Conservation (phyloP, 331 rosid genomes). For the Quercus lobata region DNA sequence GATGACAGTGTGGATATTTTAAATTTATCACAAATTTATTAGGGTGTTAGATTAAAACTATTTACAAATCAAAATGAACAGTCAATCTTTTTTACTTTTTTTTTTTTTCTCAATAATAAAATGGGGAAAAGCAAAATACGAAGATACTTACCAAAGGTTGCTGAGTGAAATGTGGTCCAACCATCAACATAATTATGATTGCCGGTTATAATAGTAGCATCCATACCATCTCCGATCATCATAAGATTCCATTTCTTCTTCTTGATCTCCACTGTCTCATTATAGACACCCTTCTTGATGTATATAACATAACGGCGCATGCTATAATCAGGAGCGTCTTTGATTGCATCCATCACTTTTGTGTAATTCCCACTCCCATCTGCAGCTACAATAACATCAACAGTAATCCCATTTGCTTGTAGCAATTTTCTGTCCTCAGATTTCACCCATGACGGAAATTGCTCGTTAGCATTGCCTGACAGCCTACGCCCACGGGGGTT, state of each 20-base stretch:
- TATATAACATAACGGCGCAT: slow-evolving; percentile 59
- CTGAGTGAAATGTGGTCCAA: slow-evolving; percentile 81
- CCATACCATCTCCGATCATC: slow-evolving; percentile 80
- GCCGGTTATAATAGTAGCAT: slow-evolving; percentile 62
- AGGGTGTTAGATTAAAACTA: too few relatives aligned
- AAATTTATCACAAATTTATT: too few relatives aligned
- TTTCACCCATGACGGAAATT: slow-evolving; percentile 57
- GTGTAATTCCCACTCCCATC: slow-evolving; percentile 76
- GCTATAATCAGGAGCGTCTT: slow-evolving; percentile 75
- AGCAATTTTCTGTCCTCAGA: slow-evolving; percentile 43
- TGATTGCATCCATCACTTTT: slow-evolving; percentile 58
- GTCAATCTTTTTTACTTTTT: too few relatives aligned
- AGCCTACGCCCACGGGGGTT: neutral
- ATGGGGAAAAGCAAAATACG: neutral
- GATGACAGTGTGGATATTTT: too few relatives aligned
- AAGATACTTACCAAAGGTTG: slow-evolving; percentile 70
- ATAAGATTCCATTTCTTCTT: slow-evolving; percentile 90
- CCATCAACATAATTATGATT: slow-evolving; percentile 53
- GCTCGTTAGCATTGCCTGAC: neutral
- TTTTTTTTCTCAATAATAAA: too few relatives aligned
- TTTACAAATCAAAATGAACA: too few relatives aligned
- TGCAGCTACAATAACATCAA: slow-evolving; percentile 53
- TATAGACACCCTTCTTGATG: slow-evolving; percentile 63
- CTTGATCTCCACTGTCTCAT: slow-evolving; percentile 76
- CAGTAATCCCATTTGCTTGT: slow-evolving; percentile 27